phyloP scores from a whole-genome alignment of 2,329 filamentous ascomycete genomes.

The Sporothrix brunneoviolacea region DNA sequence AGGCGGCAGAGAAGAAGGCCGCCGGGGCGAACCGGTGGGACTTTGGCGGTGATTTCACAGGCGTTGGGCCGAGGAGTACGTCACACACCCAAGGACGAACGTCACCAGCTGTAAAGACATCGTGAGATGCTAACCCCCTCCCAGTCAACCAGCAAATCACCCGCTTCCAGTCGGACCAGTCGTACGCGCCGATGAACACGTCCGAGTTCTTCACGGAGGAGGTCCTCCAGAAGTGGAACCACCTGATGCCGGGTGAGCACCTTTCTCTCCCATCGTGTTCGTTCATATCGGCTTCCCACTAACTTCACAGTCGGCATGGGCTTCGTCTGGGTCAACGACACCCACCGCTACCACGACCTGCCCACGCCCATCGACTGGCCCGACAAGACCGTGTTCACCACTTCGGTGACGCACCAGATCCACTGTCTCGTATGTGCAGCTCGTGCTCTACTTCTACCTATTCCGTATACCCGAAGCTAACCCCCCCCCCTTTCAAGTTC shows the following conservation, averaged over 20 bases:
- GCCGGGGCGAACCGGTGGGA: conserved; percentile 23
- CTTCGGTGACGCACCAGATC: conserved; percentile 31
- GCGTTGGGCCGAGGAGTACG: too few relatives aligned
- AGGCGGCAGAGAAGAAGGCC: conserved; percentile 17
- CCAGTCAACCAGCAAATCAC: conserved; percentile 27
- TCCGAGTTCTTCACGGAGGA: conserved; percentile 31
- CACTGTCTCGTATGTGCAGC: conserved; percentile 27
- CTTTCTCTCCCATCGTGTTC: background rate
- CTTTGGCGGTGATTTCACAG: conserved; percentile 32
- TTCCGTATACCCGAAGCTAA: too few relatives aligned
- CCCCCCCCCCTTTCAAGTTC: too few relatives aligned
- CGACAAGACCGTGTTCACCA: conserved; percentile 31
- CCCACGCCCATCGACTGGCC: conserved; percentile 29
- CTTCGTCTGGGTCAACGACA: conserved; percentile 31
- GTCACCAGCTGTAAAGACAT: too few relatives aligned
- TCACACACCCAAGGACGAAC: too few relatives aligned
- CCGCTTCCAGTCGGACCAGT: conserved; percentile 29
- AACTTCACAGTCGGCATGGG: conserved; percentile 28
- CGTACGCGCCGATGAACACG: conserved; percentile 30
- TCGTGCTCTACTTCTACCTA: too few relatives aligned
- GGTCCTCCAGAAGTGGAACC: conserved; percentile 30
- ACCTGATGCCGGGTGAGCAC: conserved; percentile 28
- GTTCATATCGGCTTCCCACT: conserved; percentile 1
- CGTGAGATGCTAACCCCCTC: too few relatives aligned
- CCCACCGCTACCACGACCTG: conserved; percentile 30